Conservation (phyloP, 2,329 filamentous ascomycete genomes). For the Trichoderma sp. region DNA sequence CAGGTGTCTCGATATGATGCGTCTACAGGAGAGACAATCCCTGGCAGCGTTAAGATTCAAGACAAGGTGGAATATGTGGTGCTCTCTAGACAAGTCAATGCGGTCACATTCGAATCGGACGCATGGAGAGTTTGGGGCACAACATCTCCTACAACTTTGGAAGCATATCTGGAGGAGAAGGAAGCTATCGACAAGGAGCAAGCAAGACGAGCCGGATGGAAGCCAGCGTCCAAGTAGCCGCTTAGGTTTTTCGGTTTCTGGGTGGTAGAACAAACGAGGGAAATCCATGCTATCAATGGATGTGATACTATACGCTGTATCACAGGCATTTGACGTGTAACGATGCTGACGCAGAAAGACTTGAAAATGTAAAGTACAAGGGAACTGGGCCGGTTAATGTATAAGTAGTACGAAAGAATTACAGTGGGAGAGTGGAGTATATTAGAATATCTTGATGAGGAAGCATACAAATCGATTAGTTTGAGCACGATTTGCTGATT, state of each 20-base stretch:
- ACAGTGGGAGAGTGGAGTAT: background rate
- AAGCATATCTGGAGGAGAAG: constrained; percentile 42
- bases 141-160: constrained; percentile 53
- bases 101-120: constrained; percentile 47
- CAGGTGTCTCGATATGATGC: constrained; percentile 47
- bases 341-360: background rate
- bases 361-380: constrained; percentile 1
- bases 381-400: background rate
- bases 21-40: constrained; percentile 41
- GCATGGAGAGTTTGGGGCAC: constrained; percentile 69
- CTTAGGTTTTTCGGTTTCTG: background rate
- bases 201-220: constrained; percentile 37
- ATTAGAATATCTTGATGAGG: background rate
- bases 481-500: background rate
- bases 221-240: constrained; percentile 19
- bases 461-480: background rate
- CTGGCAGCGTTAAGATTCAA: constrained; percentile 52
- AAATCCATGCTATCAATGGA: background rate
- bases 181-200: constrained; percentile 38
- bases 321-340: background rate
- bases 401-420: background rate
- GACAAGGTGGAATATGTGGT: constrained; percentile 66
- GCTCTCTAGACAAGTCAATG: constrained; percentile 51
- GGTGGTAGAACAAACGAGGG: no score
- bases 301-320: background rate